Conservation (phyloP, 2,329 filamentous ascomycete genomes). For the Pestalotiopsis sp. region DNA sequence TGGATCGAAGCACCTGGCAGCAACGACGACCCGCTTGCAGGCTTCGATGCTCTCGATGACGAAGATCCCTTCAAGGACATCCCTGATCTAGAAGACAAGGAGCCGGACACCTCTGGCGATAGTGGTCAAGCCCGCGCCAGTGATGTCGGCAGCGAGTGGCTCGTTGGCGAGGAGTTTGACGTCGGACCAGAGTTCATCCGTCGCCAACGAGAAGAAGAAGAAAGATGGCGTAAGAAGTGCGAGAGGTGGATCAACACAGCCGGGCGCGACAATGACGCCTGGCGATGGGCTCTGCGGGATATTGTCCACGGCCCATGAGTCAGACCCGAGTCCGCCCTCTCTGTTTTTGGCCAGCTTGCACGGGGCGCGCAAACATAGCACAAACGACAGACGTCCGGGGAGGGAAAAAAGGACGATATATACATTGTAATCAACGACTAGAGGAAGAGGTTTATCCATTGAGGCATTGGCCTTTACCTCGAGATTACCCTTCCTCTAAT, state of each 20-base stretch:
- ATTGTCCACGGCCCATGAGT: constrained; percentile 45
- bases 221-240: constrained; percentile 86
- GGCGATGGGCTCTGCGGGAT: constrained; percentile 78
- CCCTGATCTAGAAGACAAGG: constrained; percentile 81
- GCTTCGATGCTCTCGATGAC: constrained; percentile 74
- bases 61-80: constrained; percentile 94
- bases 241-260: constrained; percentile 77
- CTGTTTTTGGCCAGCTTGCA: constrained; percentile 3
- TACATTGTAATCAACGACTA: not conserved
- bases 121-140: constrained; percentile 54
- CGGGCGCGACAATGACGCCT: constrained; percentile 59
- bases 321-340: not conserved
- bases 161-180: constrained; percentile 95
- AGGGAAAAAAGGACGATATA: not conserved
- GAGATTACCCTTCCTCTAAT: not conserved
- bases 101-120: constrained; percentile 49
- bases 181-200: constrained; percentile 93
- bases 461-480: not conserved
- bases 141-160: constrained; percentile 75
- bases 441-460: not conserved
- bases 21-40: constrained; percentile 62
- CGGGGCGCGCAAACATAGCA: not conserved
- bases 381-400: not conserved
- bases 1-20: constrained; percentile 76
- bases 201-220: constrained; percentile 88